Base-by-base conservation (phyloP, 441 rosid species). In the Jatropha podagrica region DNA sequence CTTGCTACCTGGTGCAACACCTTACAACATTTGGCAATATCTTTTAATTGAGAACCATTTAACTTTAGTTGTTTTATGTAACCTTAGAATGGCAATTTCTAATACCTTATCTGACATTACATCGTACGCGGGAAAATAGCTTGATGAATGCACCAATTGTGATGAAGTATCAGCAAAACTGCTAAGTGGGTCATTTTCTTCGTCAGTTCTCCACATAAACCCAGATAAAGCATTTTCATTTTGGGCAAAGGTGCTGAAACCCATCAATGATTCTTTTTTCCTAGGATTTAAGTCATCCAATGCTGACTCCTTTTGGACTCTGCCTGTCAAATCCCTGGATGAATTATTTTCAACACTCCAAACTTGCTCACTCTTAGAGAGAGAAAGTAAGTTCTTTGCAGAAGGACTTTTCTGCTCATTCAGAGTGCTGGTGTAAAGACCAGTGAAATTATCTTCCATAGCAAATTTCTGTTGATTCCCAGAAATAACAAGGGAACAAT, bases 81-180 rank as follows among this genome's bases (percentile, higher is more conserved):
- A 72, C 69, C 15, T 17, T 54, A 51, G 70, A 49, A 62, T 6
- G 56, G n/a, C 12, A 48, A 68, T 20, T n/a, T 49, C 40, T 70
- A 76, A n/a, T 85, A 87, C 92, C 92, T 85, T 85, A 78, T 83
- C 80, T 18, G 88, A 49, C 75, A 79, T 70, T 60, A 71, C 37
- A 27, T 74, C 83, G 59, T 76, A 84, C 61, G 85, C 17, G 17
- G 87, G 85, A 67, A 84, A 83, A 78, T 78, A 66, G 62, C 76
- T 76, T 46, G 87, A 75, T 63, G 87, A 74, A 70, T 78, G 86
- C 66, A 76, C 77, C n/a, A 75, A 54, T 58, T 68, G 79, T 72
- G 86, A 75, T 55, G 91, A 76, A 37, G 80, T 71, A 78, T 81
- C 84, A 37, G 81, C 65, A 59, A 83, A 78, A 77, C 82, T 78